Conservation (phyloP, 352 stramenopile genomes). For the Phytophthora sp. region DNA sequence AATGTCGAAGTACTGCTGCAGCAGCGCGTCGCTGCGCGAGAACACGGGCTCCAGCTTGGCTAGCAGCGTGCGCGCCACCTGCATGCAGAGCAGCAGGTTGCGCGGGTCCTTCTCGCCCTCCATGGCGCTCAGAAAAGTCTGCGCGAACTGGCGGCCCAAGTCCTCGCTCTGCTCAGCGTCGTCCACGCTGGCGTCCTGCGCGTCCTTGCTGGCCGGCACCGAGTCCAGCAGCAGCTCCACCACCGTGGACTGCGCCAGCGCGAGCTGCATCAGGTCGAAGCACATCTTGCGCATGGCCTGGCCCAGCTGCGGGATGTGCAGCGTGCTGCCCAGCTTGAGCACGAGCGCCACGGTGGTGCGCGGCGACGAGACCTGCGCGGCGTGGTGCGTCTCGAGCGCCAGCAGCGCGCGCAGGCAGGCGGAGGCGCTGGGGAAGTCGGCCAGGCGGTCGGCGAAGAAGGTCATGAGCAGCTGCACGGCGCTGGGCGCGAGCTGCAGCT, state of each 20-base stretch:
- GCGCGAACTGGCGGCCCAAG: constrained; percentile 64
- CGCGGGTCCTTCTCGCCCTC: constrained; percentile 92
- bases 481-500: constrained; percentile 74
- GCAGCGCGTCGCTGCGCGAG: constrained; percentile 60
- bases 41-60: constrained; percentile 66
- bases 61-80: constrained; percentile 72
- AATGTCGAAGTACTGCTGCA: constrained; percentile 90
- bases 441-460: constrained; percentile 88
- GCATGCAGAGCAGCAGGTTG: constrained; percentile 81
- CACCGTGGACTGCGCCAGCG: constrained; percentile 58
- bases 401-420: constrained; percentile 79
- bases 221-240: constrained; percentile 58
- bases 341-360: constrained; percentile 62
- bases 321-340: constrained; percentile 60
- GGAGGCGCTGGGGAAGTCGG: constrained; percentile 84
- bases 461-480: constrained; percentile 79
- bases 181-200: constrained; percentile 23
- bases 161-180: constrained; percentile 34
- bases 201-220: constrained; percentile 22
- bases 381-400: constrained; percentile 76
- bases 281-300: constrained; percentile 89
- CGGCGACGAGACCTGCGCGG: constrained; percentile 54
- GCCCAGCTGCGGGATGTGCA: constrained; percentile 83
- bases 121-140: constrained; percentile 83
- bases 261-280: constrained; percentile 83